phyloP scores from a whole-genome alignment of 805 yeast species.

The Jamesozyma lodderae region DNA sequence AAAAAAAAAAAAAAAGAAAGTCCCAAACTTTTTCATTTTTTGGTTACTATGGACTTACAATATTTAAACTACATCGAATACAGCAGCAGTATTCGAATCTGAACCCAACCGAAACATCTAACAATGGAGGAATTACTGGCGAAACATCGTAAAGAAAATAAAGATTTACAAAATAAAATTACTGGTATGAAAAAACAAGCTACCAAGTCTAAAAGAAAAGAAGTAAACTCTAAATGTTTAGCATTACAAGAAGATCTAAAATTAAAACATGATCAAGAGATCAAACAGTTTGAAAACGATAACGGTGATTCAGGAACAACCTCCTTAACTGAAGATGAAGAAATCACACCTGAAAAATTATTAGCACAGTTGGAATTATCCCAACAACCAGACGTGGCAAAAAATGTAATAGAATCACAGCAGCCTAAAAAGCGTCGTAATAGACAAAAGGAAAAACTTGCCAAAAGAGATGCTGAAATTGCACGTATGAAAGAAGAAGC shows the following conservation, averaged over 20 bases:
- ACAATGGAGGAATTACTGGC: conserved; percentile 20
- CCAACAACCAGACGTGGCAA: conserved; percentile 9
- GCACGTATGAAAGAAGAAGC: conserved; percentile 61
- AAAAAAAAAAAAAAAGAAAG: no score
- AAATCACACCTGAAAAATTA: conserved; percentile 57
- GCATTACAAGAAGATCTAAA: conserved; percentile 51
- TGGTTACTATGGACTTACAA: no score
- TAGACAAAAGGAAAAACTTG: conserved; percentile 76
- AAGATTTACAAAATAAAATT: conserved; percentile 54
- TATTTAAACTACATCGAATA: no score
- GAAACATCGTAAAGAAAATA: conserved; percentile 60
- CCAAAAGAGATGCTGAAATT: conserved; percentile 63
- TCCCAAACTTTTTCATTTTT: no score
- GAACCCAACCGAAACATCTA: no score
- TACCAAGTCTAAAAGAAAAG: conserved; percentile 66
- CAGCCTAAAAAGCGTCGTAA: conserved; percentile 44
- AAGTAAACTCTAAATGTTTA: conserved; percentile 49
- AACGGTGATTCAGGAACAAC: not conserved
- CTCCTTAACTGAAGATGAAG: conserved; percentile 26
- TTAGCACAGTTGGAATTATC: conserved; percentile 46
- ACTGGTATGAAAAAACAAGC: conserved; percentile 80
- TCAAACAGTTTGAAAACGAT: conserved; percentile 20
- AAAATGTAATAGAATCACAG: conserved; percentile 19
- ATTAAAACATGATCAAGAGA: conserved; percentile 46
- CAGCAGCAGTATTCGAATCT: no score